Percentiles rank a stretch among this genome's conserved stretches.
Evolutionary conservation across 495 filamentous ascomycete species (phyloP).

Genomic region (Hypoxylon crocopeplum): DNA sequence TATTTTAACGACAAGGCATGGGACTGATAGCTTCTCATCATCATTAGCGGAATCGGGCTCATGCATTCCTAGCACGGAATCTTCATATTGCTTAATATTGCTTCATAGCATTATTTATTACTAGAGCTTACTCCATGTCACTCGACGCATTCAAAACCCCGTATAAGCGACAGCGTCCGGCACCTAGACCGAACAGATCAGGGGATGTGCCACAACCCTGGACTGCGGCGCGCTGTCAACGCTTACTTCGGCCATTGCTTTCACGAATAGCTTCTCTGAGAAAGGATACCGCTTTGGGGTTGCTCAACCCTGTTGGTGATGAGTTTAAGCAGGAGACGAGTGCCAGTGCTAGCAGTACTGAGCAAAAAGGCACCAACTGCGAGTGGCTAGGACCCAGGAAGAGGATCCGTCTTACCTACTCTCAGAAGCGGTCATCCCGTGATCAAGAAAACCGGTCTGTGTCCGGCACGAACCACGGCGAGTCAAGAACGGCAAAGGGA

Average conservation of each 20-base stretch:
- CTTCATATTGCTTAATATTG: not conserved
- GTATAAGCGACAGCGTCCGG: conserved; percentile 23
- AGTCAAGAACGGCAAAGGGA: conserved; percentile 4
- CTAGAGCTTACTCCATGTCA: conserved; percentile 16
- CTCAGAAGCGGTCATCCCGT: conserved; percentile 26
- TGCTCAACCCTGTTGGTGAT: conserved; percentile 5
- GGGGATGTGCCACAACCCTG: conserved; percentile 49
- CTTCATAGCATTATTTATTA: conserved; percentile 8
- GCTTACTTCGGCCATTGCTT: conserved; percentile 61
- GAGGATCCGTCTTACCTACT: conserved; percentile 40
- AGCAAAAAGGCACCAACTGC: conserved; percentile 8
- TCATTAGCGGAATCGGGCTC: not conserved
- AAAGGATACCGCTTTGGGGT: conserved; percentile 40
- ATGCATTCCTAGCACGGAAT: conserved; percentile 8
- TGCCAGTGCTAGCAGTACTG: not conserved
- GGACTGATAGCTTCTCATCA: conserved; percentile 4
- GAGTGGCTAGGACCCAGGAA: conserved; percentile 39
- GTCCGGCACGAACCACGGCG: not conserved
- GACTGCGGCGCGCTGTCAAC: conserved; percentile 63
- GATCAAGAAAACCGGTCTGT: conserved; percentile 5
- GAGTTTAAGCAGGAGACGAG: conserved; percentile 11
- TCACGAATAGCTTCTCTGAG: conserved; percentile 59
- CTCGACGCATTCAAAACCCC: conserved; percentile 11
- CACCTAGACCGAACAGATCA: conserved; percentile 14
- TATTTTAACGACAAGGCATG: not conserved